phyloP scores from a whole-genome alignment of 2,329 filamentous ascomycete genomes.

The Cercospora sp. region DNA sequence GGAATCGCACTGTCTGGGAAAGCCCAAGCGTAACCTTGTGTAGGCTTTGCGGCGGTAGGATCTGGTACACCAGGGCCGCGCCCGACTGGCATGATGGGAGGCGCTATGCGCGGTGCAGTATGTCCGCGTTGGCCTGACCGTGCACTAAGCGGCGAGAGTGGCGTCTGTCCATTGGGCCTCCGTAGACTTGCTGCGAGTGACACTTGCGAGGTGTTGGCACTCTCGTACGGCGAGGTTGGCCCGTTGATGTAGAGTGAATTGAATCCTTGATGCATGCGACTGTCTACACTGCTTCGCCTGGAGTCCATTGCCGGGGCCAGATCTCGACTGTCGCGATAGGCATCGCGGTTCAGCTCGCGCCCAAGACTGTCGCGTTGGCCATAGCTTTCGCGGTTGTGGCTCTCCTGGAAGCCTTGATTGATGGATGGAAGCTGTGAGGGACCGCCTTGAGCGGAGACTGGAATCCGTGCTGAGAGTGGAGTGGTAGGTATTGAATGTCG shows the following conservation, averaged over 20 bases:
- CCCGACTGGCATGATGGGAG: constrained; percentile 70
- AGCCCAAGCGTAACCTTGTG: constrained; percentile 80
- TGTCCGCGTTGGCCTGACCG: constrained; percentile 38
- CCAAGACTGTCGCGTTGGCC: constrained; percentile 30
- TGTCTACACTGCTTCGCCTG: constrained; percentile 76
- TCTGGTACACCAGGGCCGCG: constrained; percentile 64
- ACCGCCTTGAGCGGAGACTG: constrained; percentile 38
- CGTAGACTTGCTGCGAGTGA: constrained; percentile 72
- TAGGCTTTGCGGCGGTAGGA: constrained; percentile 69
- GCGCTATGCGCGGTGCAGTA: constrained; percentile 63
- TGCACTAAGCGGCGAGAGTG: constrained; percentile 47
- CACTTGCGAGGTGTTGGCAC: constrained; percentile 72
- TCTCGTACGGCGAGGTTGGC: constrained; percentile 69
- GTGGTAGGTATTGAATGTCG: constrained; percentile 48
- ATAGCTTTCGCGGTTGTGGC: constrained; percentile 47
- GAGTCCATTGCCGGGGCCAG: constrained; percentile 56
- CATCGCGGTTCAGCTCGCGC: constrained; percentile 30
- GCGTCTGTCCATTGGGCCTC: constrained; percentile 47
- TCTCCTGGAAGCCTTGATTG: constrained; percentile 53
- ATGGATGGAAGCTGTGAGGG: constrained; percentile 53
- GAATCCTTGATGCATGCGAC: constrained; percentile 71
- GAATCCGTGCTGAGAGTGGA: constrained; percentile 43
- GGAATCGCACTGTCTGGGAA: constrained; percentile 72
- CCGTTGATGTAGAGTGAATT: constrained; percentile 65
- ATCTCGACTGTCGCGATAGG: constrained; percentile 43